These are phyloP conservation scores for Sclerotinia trifoliorum DNA, from an alignment of 2,329 filamentous ascomycete genomes.

Conservation along the genomic window DNA sequence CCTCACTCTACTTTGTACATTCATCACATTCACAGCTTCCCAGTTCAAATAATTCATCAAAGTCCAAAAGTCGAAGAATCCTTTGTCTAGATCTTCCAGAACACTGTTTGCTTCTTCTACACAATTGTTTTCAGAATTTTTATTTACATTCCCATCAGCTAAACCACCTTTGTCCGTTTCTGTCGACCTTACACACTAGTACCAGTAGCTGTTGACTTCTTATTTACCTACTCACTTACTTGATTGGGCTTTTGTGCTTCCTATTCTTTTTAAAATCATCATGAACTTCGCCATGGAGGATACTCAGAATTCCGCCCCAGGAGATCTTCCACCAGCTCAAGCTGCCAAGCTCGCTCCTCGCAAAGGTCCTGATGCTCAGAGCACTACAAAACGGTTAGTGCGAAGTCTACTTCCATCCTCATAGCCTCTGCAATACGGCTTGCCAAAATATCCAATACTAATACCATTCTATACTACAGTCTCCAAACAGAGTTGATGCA, in stretches of 20 bases:
- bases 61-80: neutral
- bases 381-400: conserved; percentile 72
- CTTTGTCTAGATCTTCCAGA: conserved; percentile 18
- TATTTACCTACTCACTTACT: neutral
- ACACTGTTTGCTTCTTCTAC: conserved; percentile 15
- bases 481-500: conserved; percentile 98
- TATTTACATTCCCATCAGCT: conserved; percentile 21
- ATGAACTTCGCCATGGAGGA: conserved; percentile 53
- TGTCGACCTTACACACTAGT: conserved; percentile 7
- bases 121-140: conserved; percentile 30
- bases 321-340: conserved; percentile 50
- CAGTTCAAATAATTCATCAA: neutral
- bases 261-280: conserved; percentile 18
- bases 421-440: neutral
- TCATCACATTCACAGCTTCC: neutral
- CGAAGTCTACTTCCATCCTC: neutral
- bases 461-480: conserved; percentile 47
- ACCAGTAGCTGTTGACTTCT: neutral
- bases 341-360: conserved; percentile 60
- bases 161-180: conserved; percentile 30
- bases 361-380: conserved; percentile 64
- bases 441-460: neutral
- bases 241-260: conserved; percentile 5
- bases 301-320: conserved; percentile 66
- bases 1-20: neutral